These are phyloP conservation scores for Discostella stelligera DNA, from an alignment of 352 stramenopile genomes.

Conservation along the genomic window DNA sequence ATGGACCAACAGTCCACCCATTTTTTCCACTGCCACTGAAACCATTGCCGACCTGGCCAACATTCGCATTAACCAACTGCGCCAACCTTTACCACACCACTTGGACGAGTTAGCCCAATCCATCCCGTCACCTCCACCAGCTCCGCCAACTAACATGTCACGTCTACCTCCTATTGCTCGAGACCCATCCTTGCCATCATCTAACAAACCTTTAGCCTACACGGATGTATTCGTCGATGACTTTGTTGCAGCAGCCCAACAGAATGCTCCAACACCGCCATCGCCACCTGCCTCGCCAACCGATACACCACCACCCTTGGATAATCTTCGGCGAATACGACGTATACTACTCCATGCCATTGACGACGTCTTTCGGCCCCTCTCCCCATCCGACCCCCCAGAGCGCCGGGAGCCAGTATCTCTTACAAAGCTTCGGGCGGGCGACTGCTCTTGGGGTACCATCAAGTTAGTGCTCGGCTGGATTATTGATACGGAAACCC, in stretches of 20 bases:
- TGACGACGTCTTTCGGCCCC: conserved; percentile 43
- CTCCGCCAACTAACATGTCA: background rate
- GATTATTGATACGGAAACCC: too few species aligned
- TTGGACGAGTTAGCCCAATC: conserved; percentile 29
- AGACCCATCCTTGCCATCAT: background rate
- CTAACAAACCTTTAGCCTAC: conserved; percentile 12
- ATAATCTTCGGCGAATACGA: background rate
- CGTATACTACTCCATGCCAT: conserved; percentile 28
- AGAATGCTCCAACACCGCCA: too few species aligned
- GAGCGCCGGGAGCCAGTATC: background rate
- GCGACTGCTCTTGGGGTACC: conserved; percentile 23
- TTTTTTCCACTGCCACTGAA: conserved; percentile 24
- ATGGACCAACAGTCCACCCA: conserved; percentile 47
- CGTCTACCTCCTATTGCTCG: background rate
- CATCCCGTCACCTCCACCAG: background rate
- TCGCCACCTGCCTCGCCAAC: too few species aligned
- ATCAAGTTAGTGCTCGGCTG: too few species aligned
- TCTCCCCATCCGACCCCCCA: conserved; percentile 2
- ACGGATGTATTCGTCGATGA: conserved; percentile 63
- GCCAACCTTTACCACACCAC: background rate
- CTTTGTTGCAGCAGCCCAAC: conserved; percentile 30
- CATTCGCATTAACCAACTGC: background rate
- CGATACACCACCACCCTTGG: too few species aligned
- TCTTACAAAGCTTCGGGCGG: conserved; percentile 56
- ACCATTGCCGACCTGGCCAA: conserved; percentile 38